Conservation (phyloP, 2,329 filamentous ascomycete species). For the Madurella fahalii region DNA sequence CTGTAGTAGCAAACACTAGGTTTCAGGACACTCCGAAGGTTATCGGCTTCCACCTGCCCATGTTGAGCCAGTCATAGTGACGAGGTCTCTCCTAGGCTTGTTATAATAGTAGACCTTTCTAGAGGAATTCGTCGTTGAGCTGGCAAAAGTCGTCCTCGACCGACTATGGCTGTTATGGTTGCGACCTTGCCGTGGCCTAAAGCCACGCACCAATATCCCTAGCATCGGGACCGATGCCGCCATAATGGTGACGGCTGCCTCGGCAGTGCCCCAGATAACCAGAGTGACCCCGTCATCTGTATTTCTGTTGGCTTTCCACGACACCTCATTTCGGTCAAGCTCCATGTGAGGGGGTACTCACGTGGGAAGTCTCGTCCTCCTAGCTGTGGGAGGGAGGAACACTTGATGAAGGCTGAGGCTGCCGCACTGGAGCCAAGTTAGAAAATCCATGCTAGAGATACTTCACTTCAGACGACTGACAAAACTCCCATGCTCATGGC, state of each 20-base stretch:
- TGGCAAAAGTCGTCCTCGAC: slow-evolving; percentile 5
- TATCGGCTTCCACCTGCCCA: slow-evolving; percentile 11
- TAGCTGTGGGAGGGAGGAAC: slow-evolving; percentile 23
- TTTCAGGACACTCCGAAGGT: not conserved
- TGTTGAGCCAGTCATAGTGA: slow-evolving; percentile 24
- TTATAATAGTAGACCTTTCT: slow-evolving; percentile 19
- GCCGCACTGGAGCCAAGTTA: too few species aligned
- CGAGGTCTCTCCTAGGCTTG: slow-evolving; percentile 20
- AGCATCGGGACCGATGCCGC: slow-evolving; percentile 26
- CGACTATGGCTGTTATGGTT: slow-evolving; percentile 5
- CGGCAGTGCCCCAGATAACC: slow-evolving; percentile 24
- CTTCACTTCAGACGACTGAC: too few species aligned
- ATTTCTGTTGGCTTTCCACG: too few species aligned
- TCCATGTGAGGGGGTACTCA: slow-evolving; percentile 5
- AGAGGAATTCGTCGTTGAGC: slow-evolving; percentile 9
- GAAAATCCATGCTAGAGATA: too few species aligned
- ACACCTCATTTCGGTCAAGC: too few species aligned
- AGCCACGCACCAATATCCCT: slow-evolving; percentile 16
- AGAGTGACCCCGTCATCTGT: slow-evolving; percentile 23
- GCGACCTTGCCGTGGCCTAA: slow-evolving; percentile 1
- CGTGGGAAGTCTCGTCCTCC: slow-evolving; percentile 21
- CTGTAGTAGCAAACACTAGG: too few species aligned
- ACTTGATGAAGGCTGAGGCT: slow-evolving; percentile 13
- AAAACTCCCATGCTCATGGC: too few species aligned
- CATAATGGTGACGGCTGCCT: slow-evolving; percentile 25